These are phyloP conservation scores for Dendrothele bispora DNA, from an alignment of 768 basidiomycete genomes.

Conservation along the genomic window DNA sequence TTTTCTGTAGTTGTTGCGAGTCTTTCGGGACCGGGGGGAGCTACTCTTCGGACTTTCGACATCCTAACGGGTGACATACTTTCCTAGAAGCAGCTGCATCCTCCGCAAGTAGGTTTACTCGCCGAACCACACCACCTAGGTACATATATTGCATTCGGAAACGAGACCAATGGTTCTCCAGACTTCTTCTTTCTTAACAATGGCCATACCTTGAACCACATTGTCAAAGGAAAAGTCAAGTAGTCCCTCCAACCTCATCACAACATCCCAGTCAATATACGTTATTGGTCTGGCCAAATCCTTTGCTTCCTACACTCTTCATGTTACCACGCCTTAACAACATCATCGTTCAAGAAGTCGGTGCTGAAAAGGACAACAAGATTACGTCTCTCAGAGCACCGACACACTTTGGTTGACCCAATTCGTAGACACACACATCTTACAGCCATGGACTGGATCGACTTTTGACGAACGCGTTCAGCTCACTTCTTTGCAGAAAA, in stretches of 20 bases:
- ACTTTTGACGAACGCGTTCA: conserved; percentile 60
- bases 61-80: conserved; percentile 59
- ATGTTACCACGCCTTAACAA: conserved; percentile 61
- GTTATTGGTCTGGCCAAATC: conserved; percentile 53
- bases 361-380: no score
- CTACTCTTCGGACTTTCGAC: conserved; percentile 70
- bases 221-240: conserved; percentile 52
- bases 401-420: no score
- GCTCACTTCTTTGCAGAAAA: conserved; percentile 82
- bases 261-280: conserved; percentile 56
- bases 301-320: conserved; percentile 58
- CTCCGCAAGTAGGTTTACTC: conserved; percentile 38
- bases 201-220: conserved; percentile 53
- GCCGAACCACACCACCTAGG: conserved; percentile 58
- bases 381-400: no score
- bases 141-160: conserved; percentile 43
- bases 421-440: conserved; percentile 36
- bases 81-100: conserved; percentile 64
- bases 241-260: conserved; percentile 68
- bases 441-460: conserved; percentile 78
- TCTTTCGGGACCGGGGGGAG: conserved; percentile 74
- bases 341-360: no score
- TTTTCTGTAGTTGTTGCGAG: conserved; percentile 56
- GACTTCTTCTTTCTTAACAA: conserved; percentile 58
- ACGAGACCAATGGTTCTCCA: conserved; percentile 22